Percentiles rank a stretch among this genome's conserved stretches.
Evolutionary conservation across 805 yeast species (phyloP).

Genomic region (Barnettozyma sp.): DNA sequence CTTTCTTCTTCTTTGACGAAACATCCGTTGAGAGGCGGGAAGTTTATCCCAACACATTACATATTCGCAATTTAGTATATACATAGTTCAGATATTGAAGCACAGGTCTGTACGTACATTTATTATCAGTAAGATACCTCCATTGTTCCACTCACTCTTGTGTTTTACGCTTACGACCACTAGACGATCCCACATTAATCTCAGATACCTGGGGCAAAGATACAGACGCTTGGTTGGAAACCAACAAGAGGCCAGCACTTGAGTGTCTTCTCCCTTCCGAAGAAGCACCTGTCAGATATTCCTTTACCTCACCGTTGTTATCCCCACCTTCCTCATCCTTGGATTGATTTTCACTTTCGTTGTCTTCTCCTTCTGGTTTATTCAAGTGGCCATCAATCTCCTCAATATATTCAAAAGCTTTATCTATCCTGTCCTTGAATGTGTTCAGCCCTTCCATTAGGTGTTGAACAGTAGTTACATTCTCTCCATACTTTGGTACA

Average conservation of each 20-base stretch:
- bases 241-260: slow-evolving; percentile 2
- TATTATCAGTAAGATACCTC: no score
- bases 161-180: slow-evolving; percentile 10
- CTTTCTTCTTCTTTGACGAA: no score
- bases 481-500: slow-evolving; percentile 1
- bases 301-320: no score
- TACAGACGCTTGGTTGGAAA: slow-evolving; percentile 6
- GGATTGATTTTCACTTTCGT: no score
- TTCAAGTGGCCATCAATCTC: slow-evolving; percentile 5
- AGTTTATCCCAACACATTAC: no score
- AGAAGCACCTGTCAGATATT: no score
- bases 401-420: slow-evolving; percentile 10
- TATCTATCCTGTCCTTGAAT: slow-evolving; percentile 13
- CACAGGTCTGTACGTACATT: no score
- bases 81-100: no score
- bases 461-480: slow-evolving; percentile 6
- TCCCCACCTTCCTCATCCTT: no score
- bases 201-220: slow-evolving; percentile 10
- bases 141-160: slow-evolving; percentile 3
- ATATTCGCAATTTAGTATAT: no score
- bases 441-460: slow-evolving; percentile 12
- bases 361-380: no score
- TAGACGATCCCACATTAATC: slow-evolving; percentile 8
- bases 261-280: slow-evolving; percentile 10
- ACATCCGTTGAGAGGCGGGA: no score